Base-by-base conservation (phyloP, 805 yeast species). In the Ogataea henricii region DNA sequence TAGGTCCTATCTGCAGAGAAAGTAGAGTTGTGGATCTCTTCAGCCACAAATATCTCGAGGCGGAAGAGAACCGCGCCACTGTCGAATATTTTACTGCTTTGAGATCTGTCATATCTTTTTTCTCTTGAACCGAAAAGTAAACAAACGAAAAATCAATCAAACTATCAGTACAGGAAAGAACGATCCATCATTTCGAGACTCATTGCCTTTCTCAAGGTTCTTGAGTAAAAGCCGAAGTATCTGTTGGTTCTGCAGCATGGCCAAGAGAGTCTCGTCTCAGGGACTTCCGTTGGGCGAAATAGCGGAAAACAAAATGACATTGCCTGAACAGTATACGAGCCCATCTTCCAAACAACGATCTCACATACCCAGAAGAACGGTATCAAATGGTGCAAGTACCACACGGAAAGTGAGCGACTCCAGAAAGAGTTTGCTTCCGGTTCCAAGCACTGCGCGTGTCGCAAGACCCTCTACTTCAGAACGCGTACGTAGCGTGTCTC, bases 351-450 rank as follows among this genome's bases (percentile, higher is more conserved):
- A 43, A 7, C 29, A 26, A 26, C 42, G 40, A 34, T 50, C 54
- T 3, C 39, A 47, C 20, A 50, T 50, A 27, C 54, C 54, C 6
- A 39, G 50, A 37, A 43, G 54, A 40, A 44, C 48, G 8, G 39
- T 42, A 9, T 43, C 51, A 10, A 46, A 47, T 18, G 36, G 34
- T 6, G 21, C 17, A 30, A 30, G 38, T 8, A 32, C 26, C 4
- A 13, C 26, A 1, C 39, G 46, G 9, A 29, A 36, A 6, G 38
- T 33, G 10, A 48, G 48, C 25, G 48, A 41, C 10, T 21, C 34
- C 4, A 33, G 35, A n/a, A 50, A 46, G 38, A 50, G 54, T 29
- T 37, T 50, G 43, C 51, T 47, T 25, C 51, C 54, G 4, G 43
- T 50, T 9, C 51, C 48, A 2, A 41, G 47, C 17, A 8, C 32